phyloP scores from a whole-genome alignment of 176 grass and related monocot species.

The Avena sativa region DNA sequence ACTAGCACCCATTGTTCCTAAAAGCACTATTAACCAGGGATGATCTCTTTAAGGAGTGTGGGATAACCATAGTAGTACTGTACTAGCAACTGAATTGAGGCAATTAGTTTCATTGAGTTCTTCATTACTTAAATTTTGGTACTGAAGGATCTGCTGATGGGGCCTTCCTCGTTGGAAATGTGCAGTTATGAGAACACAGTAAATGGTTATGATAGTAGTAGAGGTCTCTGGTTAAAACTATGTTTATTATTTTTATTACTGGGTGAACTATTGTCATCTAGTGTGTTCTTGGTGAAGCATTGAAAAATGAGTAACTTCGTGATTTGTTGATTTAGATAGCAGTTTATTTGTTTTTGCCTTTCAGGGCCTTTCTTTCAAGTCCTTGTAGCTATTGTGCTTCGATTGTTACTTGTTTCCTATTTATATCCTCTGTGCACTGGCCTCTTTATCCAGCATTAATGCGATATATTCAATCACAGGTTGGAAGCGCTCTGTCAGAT shows the following conservation, averaged over 20 bases:
- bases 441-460: constrained; percentile 1
- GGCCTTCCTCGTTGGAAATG: constrained; percentile 8
- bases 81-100: neutral
- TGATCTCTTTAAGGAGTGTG: neutral
- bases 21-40: constrained; percentile 5
- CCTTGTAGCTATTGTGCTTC: neutral
- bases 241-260: neutral
- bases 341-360: neutral
- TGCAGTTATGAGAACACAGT: neutral
- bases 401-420: neutral
- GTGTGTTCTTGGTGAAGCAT: constrained; percentile 8
- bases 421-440: neutral
- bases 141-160: neutral
- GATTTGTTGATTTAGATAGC: neutral
- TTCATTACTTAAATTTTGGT: constrained; percentile 18
- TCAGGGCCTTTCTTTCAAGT: neutral
- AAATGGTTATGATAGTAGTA: neutral
- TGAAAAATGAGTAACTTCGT: neutral
- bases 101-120: neutral
- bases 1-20: constrained; percentile 6
- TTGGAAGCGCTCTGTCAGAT: constrained; percentile 95
- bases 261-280: neutral
- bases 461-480: constrained; percentile 54
- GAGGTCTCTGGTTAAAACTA: neutral
- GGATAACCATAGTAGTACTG: constrained; percentile 13